A percentile compares a stretch with the other conserved stretches of the same genome.
Evolutionary conservation across 1,284 basidiomycete species (phyloP).

Genomic region (Tilletia setariae): DNA sequence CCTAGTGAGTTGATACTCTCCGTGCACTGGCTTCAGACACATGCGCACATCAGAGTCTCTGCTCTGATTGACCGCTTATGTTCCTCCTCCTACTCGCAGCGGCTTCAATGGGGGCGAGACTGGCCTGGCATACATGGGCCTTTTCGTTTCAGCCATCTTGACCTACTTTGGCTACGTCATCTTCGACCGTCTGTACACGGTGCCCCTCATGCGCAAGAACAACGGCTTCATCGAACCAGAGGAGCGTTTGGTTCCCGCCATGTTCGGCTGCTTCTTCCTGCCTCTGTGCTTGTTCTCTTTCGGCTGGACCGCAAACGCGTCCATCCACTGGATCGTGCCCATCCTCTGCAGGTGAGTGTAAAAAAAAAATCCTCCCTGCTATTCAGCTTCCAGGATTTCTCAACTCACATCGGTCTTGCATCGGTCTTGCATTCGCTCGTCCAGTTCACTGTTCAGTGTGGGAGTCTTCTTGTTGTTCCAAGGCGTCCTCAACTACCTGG

Average conservation of each 20-base stretch:
- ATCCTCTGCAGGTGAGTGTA: slow-evolving; percentile 21
- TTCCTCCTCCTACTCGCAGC: slow-evolving; percentile 1
- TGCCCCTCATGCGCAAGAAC: slow-evolving; percentile 21
- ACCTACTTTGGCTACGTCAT: slow-evolving; percentile 24
- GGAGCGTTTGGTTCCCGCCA: slow-evolving; percentile 36
- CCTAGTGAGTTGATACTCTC: slow-evolving; percentile 21
- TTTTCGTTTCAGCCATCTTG: slow-evolving; percentile 36
- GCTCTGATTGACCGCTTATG: background rate
- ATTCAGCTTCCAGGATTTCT: too few relatives aligned
- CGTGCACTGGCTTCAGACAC: too few relatives aligned
- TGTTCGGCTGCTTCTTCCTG: slow-evolving; percentile 57
- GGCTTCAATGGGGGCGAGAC: slow-evolving; percentile 36
- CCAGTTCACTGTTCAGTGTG: slow-evolving; percentile 29
- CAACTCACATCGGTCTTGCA: too few relatives aligned
- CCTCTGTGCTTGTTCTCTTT: slow-evolving; percentile 44
- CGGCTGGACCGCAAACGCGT: slow-evolving; percentile 39
- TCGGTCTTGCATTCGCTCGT: too few relatives aligned
- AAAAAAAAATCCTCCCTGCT: too few relatives aligned
- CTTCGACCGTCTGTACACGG: slow-evolving; percentile 3
- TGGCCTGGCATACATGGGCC: slow-evolving; percentile 37
- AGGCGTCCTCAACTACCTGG: slow-evolving; percentile 28
- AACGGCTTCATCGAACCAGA: slow-evolving; percentile 21
- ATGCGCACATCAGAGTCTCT: background rate
- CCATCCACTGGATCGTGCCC: slow-evolving; percentile 45
- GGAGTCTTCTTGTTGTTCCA: slow-evolving; percentile 42